Base-by-base conservation (phyloP, 495 filamentous ascomycete genomes). In the Pyrenula aspistea region DNA sequence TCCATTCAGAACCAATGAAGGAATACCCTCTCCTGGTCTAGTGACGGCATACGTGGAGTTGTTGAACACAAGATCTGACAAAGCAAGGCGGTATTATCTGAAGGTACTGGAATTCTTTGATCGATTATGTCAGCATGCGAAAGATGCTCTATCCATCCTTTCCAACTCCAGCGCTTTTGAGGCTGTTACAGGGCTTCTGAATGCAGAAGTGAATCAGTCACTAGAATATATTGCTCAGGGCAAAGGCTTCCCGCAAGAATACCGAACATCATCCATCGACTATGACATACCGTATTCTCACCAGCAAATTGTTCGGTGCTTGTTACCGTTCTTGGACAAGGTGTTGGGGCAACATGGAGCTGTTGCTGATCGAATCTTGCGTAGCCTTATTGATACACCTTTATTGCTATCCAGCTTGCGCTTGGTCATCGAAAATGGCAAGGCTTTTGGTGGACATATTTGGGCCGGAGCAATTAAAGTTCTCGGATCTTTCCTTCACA, bases 291-390 rank as follows among this genome's bases (percentile, higher is more conserved):
- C 91, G 0, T 95, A 85, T 65, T 87, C 88, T 65, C 87, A 93
- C 58, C 93, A 97, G 63, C 88, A 95, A 68, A 88, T 87, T 8
- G 76, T 97, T 15, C 91, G 92, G 58, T 91, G 87, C 83, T 78
- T 96, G 51, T 89, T 96, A 72, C 95, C 94, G 65, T 95, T 97
- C 64, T 88, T 95, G 62, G 89, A 93, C 61, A 91, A 96, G 67
- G 84, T 96, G 75, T 92, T 97, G 87, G 78, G 85, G 10, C 86
- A 90, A 67, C 84, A 81, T 36, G 86, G 85, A 56, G 88, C 87
- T 54, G 91, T 89, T 57, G 88, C 89, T 54, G 93, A 97, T 64
- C 85, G 94, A 25, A 71, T 95, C 19, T 71, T 99, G 63, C 80
- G 94, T 52, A 99, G 97, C 66, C 67, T 99, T 55, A 93, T 96